phyloP scores from a whole-genome alignment of 192 early-diverging fungal genomes.

The Chytriomyces sp. region DNA sequence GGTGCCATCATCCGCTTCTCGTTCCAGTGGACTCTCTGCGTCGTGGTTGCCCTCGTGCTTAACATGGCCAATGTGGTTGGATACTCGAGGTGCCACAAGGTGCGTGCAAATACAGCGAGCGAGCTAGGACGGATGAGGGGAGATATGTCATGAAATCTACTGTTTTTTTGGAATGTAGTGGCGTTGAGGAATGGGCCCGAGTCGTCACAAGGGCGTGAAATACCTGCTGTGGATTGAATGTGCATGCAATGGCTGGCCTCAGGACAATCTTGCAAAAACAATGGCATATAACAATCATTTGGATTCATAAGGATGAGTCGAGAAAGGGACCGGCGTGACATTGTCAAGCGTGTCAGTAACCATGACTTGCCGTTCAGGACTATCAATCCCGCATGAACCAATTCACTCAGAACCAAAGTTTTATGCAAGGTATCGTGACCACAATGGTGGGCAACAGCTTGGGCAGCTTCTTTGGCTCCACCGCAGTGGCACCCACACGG shows the following conservation, averaged over 20 bases:
- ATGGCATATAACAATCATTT: too few species aligned
- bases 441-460: conserved; percentile 39
- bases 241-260: too few species aligned
- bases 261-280: too few species aligned
- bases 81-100: conserved; percentile 95
- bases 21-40: conserved; percentile 83
- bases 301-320: too few species aligned
- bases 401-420: conserved; percentile 24
- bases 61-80: conserved; percentile 92
- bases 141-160: too few species aligned
- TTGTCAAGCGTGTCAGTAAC: neutral
- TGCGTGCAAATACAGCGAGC: too few species aligned
- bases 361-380: conserved; percentile 40
- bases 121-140: too few species aligned
- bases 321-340: too few species aligned
- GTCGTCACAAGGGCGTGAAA: too few species aligned
- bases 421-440: conserved; percentile 33
- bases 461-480: conserved; percentile 38
- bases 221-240: too few species aligned
- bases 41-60: conserved; percentile 80
- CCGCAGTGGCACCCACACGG: neutral
- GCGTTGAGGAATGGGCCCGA: too few species aligned
- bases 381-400: conserved; percentile 42
- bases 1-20: conserved; percentile 71
- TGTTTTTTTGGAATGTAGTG: too few species aligned